These are phyloP conservation scores for Penicillium verrucosum DNA, from an alignment of 2,329 filamentous ascomycete genomes.

Conservation along the genomic window DNA sequence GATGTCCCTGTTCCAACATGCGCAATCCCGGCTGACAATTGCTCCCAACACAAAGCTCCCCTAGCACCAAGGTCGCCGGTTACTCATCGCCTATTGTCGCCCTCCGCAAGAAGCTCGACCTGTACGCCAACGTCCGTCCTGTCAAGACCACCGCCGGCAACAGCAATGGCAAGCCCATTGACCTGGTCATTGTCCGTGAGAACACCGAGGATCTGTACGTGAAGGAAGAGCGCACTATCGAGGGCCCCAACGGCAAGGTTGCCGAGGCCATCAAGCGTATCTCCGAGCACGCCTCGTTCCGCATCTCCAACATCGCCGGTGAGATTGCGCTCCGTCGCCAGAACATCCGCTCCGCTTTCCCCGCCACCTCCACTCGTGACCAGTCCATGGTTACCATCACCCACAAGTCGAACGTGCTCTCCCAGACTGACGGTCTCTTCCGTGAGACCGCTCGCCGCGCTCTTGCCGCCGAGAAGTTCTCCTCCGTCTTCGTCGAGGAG, in stretches of 20 bases:
- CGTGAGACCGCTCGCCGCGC: slow-evolving; percentile 72
- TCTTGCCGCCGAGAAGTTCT: slow-evolving; percentile 64
- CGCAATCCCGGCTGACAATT: not conserved
- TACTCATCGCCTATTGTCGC: slow-evolving; percentile 97
- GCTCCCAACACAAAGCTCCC: slow-evolving; percentile 57
- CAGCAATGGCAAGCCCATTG: slow-evolving; percentile 61
- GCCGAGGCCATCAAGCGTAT: slow-evolving; percentile 98
- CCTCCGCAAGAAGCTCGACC: slow-evolving; percentile 87
- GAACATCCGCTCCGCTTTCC: slow-evolving; percentile 63
- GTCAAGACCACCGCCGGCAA: slow-evolving; percentile 72
- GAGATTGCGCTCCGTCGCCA: slow-evolving; percentile 89
- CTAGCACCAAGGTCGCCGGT: slow-evolving; percentile 82
- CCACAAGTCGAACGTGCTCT: slow-evolving; percentile 96
- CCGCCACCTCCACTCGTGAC: slow-evolving; percentile 54
- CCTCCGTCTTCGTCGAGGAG: slow-evolving; percentile 72
- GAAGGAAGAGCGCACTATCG: slow-evolving; percentile 87
- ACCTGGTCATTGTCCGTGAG: slow-evolving; percentile 97
- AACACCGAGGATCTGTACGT: slow-evolving; percentile 99
- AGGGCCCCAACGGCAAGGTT: slow-evolving; percentile 70
- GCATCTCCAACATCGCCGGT: slow-evolving; percentile 90
- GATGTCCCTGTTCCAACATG: no score
- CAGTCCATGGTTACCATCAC: slow-evolving; percentile 86
- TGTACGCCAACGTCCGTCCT: slow-evolving; percentile 96
- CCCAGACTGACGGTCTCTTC: slow-evolving; percentile 95
- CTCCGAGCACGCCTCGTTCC: slow-evolving; percentile 74